phyloP scores from a whole-genome alignment of 2,329 filamentous ascomycete species.

The Fusarium sp. region DNA sequence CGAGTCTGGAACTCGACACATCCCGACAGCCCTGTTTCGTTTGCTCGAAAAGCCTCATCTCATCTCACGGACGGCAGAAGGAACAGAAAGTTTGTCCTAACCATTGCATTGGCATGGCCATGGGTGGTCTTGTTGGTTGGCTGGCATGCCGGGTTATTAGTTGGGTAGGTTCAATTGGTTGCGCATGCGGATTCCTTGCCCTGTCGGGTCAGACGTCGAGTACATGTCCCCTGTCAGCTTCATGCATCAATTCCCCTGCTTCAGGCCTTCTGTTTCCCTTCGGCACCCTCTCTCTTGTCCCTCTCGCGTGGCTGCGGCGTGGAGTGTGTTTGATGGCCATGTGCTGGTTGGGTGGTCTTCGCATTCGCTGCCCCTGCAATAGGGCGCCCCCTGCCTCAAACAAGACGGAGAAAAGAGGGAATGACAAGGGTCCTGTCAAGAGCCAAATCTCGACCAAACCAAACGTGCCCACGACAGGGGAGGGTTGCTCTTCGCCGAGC shows the following conservation, averaged over 20 bases:
- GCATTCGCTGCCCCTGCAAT: neutral
- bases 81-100: neutral
- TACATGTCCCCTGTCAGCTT: constrained; percentile 12
- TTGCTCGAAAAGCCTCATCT: neutral
- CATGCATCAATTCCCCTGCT: constrained; percentile 3
- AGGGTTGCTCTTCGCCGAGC: constrained; percentile 23
- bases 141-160: constrained; percentile 11
- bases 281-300: constrained; percentile 1
- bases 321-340: constrained; percentile 23
- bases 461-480: constrained; percentile 22
- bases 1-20: constrained; percentile 6
- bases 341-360: constrained; percentile 21
- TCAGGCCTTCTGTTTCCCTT: constrained; percentile 4
- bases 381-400: constrained; percentile 4
- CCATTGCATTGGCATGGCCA: constrained; percentile 2
- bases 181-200: constrained; percentile 21
- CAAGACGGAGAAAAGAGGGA: constrained; percentile 18
- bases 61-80: neutral
- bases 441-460: constrained; percentile 12
- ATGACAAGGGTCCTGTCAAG: neutral
- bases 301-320: constrained; percentile 16
- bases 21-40: neutral
- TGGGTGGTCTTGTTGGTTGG: constrained; percentile 21
- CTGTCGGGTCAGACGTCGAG: constrained; percentile 5
- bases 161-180: constrained; percentile 17